Evolutionary conservation across 2,329 filamentous ascomycete species (phyloP), one percentile per base, ranked within the genome.

Genomic region (Aspergillus ochraceoroseus): DNA sequence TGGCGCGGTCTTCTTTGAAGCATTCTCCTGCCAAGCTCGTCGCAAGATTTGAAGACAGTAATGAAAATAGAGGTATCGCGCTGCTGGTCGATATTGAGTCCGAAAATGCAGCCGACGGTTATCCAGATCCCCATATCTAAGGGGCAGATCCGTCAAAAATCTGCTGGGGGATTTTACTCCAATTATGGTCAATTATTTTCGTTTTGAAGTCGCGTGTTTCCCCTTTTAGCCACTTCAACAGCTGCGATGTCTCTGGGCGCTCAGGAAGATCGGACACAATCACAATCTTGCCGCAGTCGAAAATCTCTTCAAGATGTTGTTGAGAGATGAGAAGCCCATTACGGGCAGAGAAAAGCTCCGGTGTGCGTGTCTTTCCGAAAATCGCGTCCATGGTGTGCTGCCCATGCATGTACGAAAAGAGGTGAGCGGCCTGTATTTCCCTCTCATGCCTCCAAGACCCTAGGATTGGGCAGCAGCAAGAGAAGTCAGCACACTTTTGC

Each of bases 1-100:
- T 1, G 34, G 6, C 2, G 12, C 5, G 7, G 34, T 11, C 2
- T 25, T 25, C 1, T 22, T 11, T 3, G 17, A 9, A 2, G 11
- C n/a, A 13, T 31, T 38, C 1, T 17, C n/a, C 5, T 15, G 23
- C 51, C 49, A 53, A 6, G 32, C 43, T 7, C 23, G 29, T 11
- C 49, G 40, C 11, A 54, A 20, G 0, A 52, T 31, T 20, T 53
- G 48, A 2, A 50, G 23, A 18, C 48, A 52, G 12, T 50, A 54
- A 15, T 54, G 50, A 11, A 52, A 52, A 14, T 55, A 55, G 1
- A 55, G 11, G 32, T 51, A 55, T 4, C 50, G 9, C 2, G 46
- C 48, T 13, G 38, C 39, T 3, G 52, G 50, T 7, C 52, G 32
- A 12, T 41, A 51, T 3, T 15, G 11, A 1, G 18, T 38, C 8